Evolutionary conservation across 1,139 yeast species (phyloP).

Genomic region (Sugiyamaella sp.): DNA sequence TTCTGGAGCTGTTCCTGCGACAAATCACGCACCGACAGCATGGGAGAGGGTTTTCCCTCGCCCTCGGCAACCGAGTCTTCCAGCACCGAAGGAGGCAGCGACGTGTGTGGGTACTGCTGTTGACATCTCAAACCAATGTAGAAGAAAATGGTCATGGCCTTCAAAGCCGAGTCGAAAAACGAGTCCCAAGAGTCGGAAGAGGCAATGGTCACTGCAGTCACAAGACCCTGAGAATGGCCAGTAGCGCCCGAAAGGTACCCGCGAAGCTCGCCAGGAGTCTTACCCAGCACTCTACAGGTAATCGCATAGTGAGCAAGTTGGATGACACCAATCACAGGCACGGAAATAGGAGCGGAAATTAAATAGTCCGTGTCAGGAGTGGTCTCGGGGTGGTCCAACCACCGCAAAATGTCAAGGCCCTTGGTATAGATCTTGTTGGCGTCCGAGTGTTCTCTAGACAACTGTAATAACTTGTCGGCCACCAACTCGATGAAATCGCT

Average conservation of each 20-base stretch:
- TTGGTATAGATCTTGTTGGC: slow-evolving; percentile 90
- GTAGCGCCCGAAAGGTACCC: slow-evolving; percentile 77
- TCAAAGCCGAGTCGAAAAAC: slow-evolving; percentile 68
- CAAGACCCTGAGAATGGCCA: slow-evolving; percentile 98
- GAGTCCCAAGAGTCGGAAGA: slow-evolving; percentile 85
- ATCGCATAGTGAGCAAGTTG: slow-evolving; percentile 93
- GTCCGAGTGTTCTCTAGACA: slow-evolving; percentile 72
- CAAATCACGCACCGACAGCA: slow-evolving; percentile 92
- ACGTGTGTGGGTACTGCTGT: slow-evolving; percentile 88
- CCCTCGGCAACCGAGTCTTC: slow-evolving; percentile 92
- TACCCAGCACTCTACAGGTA: slow-evolving; percentile 81
- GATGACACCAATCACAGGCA: slow-evolving; percentile 93
- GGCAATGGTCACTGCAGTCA: slow-evolving; percentile 90
- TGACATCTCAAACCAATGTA: slow-evolving; percentile 93
- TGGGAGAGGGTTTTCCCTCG: slow-evolving; percentile 97
- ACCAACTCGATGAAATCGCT: slow-evolving; percentile 70
- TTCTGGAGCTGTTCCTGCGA: slow-evolving; percentile 75
- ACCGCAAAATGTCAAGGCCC: slow-evolving; percentile 83
- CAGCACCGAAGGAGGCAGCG: slow-evolving; percentile 90
- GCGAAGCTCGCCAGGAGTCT: slow-evolving; percentile 88
- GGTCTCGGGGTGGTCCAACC: slow-evolving; percentile 83
- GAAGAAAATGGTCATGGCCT: slow-evolving; percentile 83
- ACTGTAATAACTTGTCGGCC: slow-evolving; percentile 65
- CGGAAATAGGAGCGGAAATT: slow-evolving; percentile 88
- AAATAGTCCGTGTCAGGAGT: slow-evolving; percentile 91